Conservation (phyloP, 352 stramenopile species). For the Phytophthora hybrid region DNA sequence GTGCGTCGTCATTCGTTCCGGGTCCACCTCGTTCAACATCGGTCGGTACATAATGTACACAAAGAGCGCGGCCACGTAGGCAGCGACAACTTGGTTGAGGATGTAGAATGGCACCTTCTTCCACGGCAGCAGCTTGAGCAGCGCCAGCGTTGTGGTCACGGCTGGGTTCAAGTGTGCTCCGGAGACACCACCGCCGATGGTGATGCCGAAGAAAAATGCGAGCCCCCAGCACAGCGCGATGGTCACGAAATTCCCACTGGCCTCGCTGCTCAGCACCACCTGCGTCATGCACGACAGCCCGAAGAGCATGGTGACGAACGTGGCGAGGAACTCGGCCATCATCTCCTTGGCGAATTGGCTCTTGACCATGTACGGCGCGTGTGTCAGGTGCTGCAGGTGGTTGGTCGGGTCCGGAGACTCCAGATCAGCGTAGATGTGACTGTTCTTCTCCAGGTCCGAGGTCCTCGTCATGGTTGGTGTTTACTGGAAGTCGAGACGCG, state of each 20-base stretch:
- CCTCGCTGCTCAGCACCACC: constrained; percentile 27
- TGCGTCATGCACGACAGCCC: constrained; percentile 32
- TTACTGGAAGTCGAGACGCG: constrained; percentile 1
- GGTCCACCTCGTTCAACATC: constrained; percentile 48
- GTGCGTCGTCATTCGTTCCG: constrained; percentile 36
- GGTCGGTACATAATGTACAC: constrained; percentile 51
- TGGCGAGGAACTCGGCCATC: constrained; percentile 42
- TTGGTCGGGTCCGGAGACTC: constrained; percentile 20
- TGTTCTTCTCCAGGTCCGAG: constrained; percentile 35
- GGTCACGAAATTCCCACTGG: constrained; percentile 32
- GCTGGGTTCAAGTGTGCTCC: constrained; percentile 46
- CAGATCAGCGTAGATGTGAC: constrained; percentile 28
- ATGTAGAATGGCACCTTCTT: constrained; percentile 45
- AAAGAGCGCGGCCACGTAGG: constrained; percentile 39
- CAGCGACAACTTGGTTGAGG: constrained; percentile 39
- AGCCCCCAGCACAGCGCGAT: constrained; percentile 54
- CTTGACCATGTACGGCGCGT: constrained; percentile 46
- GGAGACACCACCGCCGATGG: constrained; percentile 38
- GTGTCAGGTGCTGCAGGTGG: constrained; percentile 28
- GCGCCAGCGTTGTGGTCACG: constrained; percentile 31
- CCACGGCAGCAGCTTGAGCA: constrained; percentile 45
- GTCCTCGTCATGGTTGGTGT: constrained; percentile 21
- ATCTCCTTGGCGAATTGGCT: constrained; percentile 50
- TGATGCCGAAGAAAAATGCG: constrained; percentile 51
- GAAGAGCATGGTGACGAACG: constrained; percentile 41